Evolutionary conservation across 2,329 filamentous ascomycete species (phyloP).

Genomic region (Colletotrichum nymphaeae): DNA sequence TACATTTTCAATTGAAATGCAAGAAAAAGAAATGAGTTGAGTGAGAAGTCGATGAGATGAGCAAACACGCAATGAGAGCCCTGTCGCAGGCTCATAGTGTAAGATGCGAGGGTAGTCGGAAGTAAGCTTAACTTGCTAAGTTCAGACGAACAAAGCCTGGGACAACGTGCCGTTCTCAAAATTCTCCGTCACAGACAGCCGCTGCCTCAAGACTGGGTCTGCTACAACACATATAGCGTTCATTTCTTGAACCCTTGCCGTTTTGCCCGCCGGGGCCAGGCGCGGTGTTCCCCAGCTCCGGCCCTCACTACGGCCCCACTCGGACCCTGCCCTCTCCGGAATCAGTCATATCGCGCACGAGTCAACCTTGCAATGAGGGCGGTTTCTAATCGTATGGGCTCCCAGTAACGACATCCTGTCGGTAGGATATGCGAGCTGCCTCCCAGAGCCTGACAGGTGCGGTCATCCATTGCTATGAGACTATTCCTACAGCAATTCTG

Average conservation of each 20-base stretch:
- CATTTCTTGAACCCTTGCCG: not conserved
- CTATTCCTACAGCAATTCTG: too few species aligned
- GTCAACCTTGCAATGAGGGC: not conserved
- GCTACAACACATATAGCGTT: not conserved
- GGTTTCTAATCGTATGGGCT: too few species aligned
- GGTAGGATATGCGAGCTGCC: too few species aligned
- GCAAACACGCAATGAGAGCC: not conserved
- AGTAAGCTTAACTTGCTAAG: not conserved
- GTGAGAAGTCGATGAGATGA: not conserved
- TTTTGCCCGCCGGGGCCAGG: too few species aligned
- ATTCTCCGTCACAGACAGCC: not conserved
- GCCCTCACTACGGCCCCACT: not conserved
- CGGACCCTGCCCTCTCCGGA: not conserved
- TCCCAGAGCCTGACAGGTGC: too few species aligned
- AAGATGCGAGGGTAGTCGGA: not conserved
- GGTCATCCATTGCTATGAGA: too few species aligned
- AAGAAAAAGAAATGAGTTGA: not conserved
- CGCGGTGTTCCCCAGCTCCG: not conserved
- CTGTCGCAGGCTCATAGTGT: not conserved
- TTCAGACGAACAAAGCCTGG: not conserved
- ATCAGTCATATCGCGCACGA: not conserved
- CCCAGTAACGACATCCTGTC: too few species aligned
- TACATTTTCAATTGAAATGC: not conserved
- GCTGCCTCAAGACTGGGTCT: not conserved
- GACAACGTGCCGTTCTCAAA: not conserved